Base-by-base conservation (phyloP, 495 filamentous ascomycete species). In the Penicillium cataractarum region DNA sequence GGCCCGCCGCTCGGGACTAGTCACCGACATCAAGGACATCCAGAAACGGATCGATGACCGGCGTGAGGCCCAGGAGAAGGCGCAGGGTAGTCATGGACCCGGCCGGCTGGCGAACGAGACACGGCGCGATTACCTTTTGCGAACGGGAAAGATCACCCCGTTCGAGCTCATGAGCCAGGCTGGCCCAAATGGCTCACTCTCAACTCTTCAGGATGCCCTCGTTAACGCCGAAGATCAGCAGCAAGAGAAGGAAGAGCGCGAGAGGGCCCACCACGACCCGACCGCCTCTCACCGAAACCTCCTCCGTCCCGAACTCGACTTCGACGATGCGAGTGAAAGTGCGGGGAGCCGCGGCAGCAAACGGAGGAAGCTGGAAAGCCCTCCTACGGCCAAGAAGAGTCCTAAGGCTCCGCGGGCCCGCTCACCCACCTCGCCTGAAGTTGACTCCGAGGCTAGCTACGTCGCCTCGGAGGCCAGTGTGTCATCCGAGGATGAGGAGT, bases 61-160 rank as follows among this genome's bases (percentile, higher is more conserved):
- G 61, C 85, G 88, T 56, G 75, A 81, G 55, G 77, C 80, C 35
- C 76, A 85, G 49, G 80, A 80, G 12, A 72, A 76, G 19, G 68
- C 67, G 1, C 67, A 70, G 7, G 74, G 79, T 24, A 74, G 74
- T 2, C 68, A 67, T 51, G 81, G 81, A 5, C 83, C 85, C 37
- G 80, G 80, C 62, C 85, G 84, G 55, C 73, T 93, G 61, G 86
- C 90, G 17, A 87, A 89, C 65, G 95, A 98, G 76, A 92, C 83
- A 15, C 86, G 90, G 55, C 85, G 93, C 51, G 92, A 96, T 31
- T 98, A 92, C 72, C 83, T 99, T 52, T 93, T 99, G 35, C 85
- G 95, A 6, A 99, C 94, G 0, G 95, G 95, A 55, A 97, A 98
- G 74, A 99, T 99, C 66, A 99, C 95, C 0, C 95, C 95, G 0